These are phyloP conservation scores for Dactylellina leptospora DNA, from an alignment of 2,329 filamentous ascomycete genomes.

Conservation along the genomic window DNA sequence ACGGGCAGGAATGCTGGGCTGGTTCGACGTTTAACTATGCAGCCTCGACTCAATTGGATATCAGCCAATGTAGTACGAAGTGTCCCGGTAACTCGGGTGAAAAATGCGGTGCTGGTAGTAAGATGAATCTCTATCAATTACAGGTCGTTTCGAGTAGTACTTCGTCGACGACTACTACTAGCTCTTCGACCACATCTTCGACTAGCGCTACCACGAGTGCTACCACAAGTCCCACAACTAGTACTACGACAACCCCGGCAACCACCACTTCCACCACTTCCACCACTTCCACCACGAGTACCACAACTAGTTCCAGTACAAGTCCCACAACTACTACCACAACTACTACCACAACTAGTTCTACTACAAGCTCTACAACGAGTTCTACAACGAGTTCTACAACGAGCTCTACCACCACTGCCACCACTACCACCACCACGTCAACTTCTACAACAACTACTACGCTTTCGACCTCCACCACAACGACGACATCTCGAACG, in stretches of 20 bases:
- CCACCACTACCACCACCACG: conserved; percentile 2
- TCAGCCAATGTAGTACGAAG: conserved; percentile 39
- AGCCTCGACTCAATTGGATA: conserved; percentile 12
- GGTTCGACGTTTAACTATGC: conserved; percentile 56
- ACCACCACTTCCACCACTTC: conserved; percentile 11
- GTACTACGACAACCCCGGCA: conserved; percentile 21
- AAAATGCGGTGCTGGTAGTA: conserved; percentile 62
- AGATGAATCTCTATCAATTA: conserved; percentile 59
- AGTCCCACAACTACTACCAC: conserved; percentile 1
- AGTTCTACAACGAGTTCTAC: conserved; percentile 1
- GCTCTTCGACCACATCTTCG: not conserved
- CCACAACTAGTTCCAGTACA: conserved; percentile 17
- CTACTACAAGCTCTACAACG: conserved; percentile 11
- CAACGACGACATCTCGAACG: not conserved
- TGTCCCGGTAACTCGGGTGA: conserved; percentile 61
- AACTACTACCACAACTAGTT: conserved; percentile 14
- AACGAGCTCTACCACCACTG: not conserved
- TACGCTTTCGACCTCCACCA: conserved; percentile 4
- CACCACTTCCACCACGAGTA: conserved; percentile 4
- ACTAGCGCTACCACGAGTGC: not conserved
- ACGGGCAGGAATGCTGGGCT: conserved; percentile 51
- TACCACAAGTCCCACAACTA: not conserved
- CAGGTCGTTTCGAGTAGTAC: conserved; percentile 8
- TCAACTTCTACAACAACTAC: conserved; percentile 12
- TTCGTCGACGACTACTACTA: conserved; percentile 19